Evolutionary conservation across 2,329 filamentous ascomycete species (phyloP).

Genomic region (Calycina herbarum): DNA sequence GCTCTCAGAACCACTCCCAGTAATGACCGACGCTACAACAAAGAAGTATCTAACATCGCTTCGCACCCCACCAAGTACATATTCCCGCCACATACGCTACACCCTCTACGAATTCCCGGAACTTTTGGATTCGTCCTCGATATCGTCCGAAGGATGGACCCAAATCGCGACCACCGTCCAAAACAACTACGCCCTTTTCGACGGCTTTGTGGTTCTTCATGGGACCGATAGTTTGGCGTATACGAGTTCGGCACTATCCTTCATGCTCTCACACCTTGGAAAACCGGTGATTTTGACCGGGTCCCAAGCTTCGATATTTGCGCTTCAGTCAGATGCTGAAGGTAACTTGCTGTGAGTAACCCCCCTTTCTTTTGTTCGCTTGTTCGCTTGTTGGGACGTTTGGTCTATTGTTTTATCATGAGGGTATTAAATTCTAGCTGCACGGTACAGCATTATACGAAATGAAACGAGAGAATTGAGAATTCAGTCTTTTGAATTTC

Average conservation of each 20-base stretch:
- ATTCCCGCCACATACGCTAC: slow-evolving; percentile 65
- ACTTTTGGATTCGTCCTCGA: slow-evolving; percentile 69
- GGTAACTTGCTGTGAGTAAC: slow-evolving; percentile 59
- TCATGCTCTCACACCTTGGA: slow-evolving; percentile 71
- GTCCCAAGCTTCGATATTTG: slow-evolving; percentile 66
- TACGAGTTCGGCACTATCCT: slow-evolving; percentile 68
- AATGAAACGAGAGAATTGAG: neutral
- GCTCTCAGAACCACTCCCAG: slow-evolving; percentile 35
- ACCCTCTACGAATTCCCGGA: slow-evolving; percentile 68
- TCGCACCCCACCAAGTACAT: slow-evolving; percentile 63
- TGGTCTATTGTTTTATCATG: neutral
- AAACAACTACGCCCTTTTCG: slow-evolving; percentile 67
- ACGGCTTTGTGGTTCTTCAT: slow-evolving; percentile 71
- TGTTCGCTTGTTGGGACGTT: neutral
- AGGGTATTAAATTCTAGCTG: neutral
- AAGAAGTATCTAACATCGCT: slow-evolving; percentile 33
- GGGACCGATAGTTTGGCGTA: slow-evolving; percentile 71
- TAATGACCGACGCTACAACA: slow-evolving; percentile 30
- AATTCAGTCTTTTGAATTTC: too few relatives aligned
- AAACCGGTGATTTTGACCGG: slow-evolving; percentile 71
- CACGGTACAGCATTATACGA: neutral
- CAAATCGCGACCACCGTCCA: slow-evolving; percentile 60
- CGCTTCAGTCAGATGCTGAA: slow-evolving; percentile 69
- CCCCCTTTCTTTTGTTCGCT: neutral
- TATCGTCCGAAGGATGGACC: slow-evolving; percentile 70